phyloP scores from a whole-genome alignment of 805 yeast species.

The Yarrowia alimentaria region DNA sequence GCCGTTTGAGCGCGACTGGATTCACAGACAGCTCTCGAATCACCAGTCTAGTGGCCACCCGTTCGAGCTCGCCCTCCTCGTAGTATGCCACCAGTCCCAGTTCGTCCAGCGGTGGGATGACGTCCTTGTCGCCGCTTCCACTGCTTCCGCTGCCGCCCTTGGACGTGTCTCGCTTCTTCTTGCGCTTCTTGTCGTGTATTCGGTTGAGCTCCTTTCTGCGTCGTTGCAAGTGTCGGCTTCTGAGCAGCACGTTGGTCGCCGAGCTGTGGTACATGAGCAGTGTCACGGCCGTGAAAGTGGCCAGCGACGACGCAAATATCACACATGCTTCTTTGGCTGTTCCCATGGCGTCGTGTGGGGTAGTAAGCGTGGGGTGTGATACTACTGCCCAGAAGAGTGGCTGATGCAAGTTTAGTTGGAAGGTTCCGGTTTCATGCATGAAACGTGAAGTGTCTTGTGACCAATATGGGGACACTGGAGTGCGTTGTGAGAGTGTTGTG shows the following conservation, averaged over 20 bases:
- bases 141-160: background rate
- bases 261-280: conserved; percentile 16
- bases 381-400: too few species aligned
- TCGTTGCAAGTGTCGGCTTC: background rate
- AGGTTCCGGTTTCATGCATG: too few species aligned
- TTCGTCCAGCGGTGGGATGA: conserved; percentile 5
- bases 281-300: conserved; percentile 14
- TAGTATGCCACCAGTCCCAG: conserved; percentile 11
- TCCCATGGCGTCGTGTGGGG: too few species aligned
- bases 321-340: too few species aligned
- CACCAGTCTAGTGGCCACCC: conserved; percentile 5
- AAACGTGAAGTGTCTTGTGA: too few species aligned
- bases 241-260: conserved; percentile 1
- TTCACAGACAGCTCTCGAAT: conserved; percentile 13
- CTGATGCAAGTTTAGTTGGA: too few species aligned
- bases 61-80: conserved; percentile 12
- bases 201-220: background rate
- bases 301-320: conserved; percentile 16
- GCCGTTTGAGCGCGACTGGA: conserved; percentile 3
- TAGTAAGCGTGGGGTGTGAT: too few species aligned
- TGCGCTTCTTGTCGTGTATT: background rate
- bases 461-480: too few species aligned
- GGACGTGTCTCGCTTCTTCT: background rate
- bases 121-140: background rate
- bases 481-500: too few species aligned